Base-by-base conservation (phyloP, 257 asterid species). In the Forsythia viridissima region DNA sequence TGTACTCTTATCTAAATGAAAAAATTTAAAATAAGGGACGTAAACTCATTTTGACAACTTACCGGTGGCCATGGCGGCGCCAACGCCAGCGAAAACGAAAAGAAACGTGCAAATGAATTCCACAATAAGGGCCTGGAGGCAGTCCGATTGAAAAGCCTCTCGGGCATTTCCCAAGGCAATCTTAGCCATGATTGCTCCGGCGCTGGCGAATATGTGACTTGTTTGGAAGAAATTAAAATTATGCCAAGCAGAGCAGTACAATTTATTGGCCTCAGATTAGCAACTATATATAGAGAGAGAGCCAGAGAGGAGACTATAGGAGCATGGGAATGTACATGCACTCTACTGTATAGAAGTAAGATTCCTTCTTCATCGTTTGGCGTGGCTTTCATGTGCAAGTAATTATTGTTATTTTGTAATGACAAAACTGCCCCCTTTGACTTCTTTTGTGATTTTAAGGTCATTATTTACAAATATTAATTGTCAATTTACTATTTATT, bases 21-120 rank as follows among this genome's bases (percentile, higher is more conserved):
- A 30, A 30, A 30, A 30, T 30, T 30, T 30, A 30, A 30, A 30
- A 30, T 30, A 30, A 30, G 16, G 16, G 4, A 11, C 10, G 59
- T 3, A 51, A 51, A 11, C 18, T 34, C 2, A 66, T 38, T 39
- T 43, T 0, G 10, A 4, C 6, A 38, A 78, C 81, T 82, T 76
- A 94, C 98, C 92, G 73, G 90, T 70, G 71, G 97, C 88, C 97
- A 94, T 94, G 90, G 96, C 97, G 30, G 98, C 85, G 73, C 98
- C 98, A 44, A 94, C 98, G 0, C 98, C 98, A 52, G 90, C 85
- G 24, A 94, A 92, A 42, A 94, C 87, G 70, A 94, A 94, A 52
- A 94, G 93, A 80, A 94, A 92, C 79, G 98, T 94, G 87, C 51
- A 36, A 71, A 93, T 87, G 88, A 93, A 93, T 84, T 93, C 98